Conservation (phyloP, 352 stramenopile genomes). For the Nothophytophthora sp. region DNA sequence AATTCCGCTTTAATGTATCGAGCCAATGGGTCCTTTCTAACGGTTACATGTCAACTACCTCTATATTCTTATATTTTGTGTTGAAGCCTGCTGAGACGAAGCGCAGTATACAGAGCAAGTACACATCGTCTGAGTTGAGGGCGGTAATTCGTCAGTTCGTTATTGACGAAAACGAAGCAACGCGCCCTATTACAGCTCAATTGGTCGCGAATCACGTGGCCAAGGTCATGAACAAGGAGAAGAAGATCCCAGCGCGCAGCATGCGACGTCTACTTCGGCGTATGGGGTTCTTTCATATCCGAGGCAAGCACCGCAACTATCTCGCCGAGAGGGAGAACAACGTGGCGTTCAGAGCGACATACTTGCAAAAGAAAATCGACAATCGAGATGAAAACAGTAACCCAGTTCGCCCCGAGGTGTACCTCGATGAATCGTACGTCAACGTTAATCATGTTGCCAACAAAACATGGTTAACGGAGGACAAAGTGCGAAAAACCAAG, state of each 20-base stretch:
- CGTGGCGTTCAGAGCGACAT: slow-evolving; percentile 3
- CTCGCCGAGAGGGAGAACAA: slow-evolving; percentile 8
- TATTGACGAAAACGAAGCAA: slow-evolving; percentile 7
- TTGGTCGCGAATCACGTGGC: slow-evolving; percentile 4
- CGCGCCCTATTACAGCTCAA: slow-evolving; percentile 6
- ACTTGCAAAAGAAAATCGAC: slow-evolving; percentile 6
- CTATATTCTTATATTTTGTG: slow-evolving; percentile 4
- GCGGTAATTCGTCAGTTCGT: slow-evolving; percentile 7
- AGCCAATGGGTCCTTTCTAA: neutral
- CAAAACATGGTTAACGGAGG: slow-evolving; percentile 4
- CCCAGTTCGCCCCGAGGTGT: too few species aligned
- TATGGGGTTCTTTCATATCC: slow-evolving; percentile 5
- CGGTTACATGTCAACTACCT: slow-evolving; percentile 12
- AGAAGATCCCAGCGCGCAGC: neutral
- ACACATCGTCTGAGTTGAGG: neutral
- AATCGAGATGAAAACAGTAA: too few species aligned
- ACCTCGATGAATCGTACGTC: too few species aligned
- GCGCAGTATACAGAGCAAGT: neutral
- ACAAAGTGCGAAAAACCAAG: too few species aligned
- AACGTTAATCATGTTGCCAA: slow-evolving; percentile 4
- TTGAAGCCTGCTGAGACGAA: slow-evolving; percentile 4
- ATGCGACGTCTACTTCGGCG: slow-evolving; percentile 1
- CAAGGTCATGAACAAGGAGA: slow-evolving; percentile 3
- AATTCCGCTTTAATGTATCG: neutral
- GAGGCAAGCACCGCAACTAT: slow-evolving; percentile 4